A percentile compares a stretch with the other conserved stretches of the same genome.
Conservation (phyloP, 225 moss, liverwort and hornwort species). For the Bryum argenteum region DNA sequence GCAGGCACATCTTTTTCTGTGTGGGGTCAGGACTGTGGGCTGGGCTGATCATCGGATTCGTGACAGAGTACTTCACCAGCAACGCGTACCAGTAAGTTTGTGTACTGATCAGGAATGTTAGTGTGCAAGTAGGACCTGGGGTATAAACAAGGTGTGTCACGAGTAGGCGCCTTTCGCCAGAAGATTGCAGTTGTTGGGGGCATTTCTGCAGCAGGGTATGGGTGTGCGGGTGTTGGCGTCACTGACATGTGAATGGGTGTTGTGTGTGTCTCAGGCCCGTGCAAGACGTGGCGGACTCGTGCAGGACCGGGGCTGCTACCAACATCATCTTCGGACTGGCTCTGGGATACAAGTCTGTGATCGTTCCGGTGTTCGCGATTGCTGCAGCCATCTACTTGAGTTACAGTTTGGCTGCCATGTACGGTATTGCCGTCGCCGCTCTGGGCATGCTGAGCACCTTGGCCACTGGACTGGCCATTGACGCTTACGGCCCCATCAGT, state of each 20-base stretch:
- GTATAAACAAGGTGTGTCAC: not conserved
- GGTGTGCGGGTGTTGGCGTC: not conserved
- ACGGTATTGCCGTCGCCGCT: slow-evolving; percentile 65
- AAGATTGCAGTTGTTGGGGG: not conserved
- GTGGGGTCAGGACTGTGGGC: slow-evolving; percentile 56
- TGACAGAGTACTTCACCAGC: slow-evolving; percentile 72
- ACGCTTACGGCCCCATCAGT: slow-evolving; percentile 70
- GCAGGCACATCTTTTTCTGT: slow-evolving; percentile 59
- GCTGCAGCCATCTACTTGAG: slow-evolving; percentile 63
- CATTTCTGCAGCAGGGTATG: too few relatives aligned
- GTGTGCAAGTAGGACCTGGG: not conserved
- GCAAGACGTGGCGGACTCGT: slow-evolving; percentile 61
- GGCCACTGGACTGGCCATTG: slow-evolving; percentile 61
- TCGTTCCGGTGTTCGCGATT: slow-evolving; percentile 65
- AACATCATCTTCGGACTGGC: slow-evolving; percentile 74
- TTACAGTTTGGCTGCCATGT: slow-evolving; percentile 68
- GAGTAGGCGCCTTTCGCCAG: too few relatives aligned
- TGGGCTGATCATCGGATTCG: slow-evolving; percentile 58
- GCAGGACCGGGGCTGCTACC: slow-evolving; percentile 66
- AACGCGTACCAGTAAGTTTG: slow-evolving; percentile 49
- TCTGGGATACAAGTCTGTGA: slow-evolving; percentile 64
- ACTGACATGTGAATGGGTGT: not conserved
- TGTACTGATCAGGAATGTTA: too few relatives aligned
- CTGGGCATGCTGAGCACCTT: slow-evolving; percentile 69
- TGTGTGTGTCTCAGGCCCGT: slow-evolving; percentile 39